Conservation (phyloP, 2,329 filamentous ascomycete species). For the Hypoxylon sp. region DNA sequence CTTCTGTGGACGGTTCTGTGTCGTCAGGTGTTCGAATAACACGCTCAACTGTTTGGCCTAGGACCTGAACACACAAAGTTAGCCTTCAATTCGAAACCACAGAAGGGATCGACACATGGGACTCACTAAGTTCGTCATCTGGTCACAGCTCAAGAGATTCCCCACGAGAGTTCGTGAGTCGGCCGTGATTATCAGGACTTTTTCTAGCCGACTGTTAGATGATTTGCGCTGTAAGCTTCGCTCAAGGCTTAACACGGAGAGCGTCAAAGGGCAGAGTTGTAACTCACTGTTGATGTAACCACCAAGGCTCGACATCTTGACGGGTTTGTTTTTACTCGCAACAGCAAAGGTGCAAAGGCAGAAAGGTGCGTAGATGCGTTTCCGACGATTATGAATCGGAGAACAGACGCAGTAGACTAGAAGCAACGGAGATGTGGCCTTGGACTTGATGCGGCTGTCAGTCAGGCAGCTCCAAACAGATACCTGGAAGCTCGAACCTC, state of each 20-base stretch:
- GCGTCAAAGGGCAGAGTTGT: not conserved
- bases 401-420: not conserved
- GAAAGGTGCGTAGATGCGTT: not conserved
- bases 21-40: slow-evolving; percentile 91
- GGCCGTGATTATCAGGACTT: slow-evolving; percentile 90
- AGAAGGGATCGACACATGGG: slow-evolving; percentile 3
- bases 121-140: slow-evolving; percentile 86
- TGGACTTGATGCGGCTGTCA: slow-evolving; percentile 11
- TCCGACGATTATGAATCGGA: not conserved
- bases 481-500: not conserved
- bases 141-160: slow-evolving; percentile 86
- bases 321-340: not conserved
- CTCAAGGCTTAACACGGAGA: slow-evolving; percentile 10
- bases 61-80: slow-evolving; percentile 67
- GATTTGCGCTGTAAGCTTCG: slow-evolving; percentile 39
- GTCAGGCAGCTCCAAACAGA: slow-evolving; percentile 28
- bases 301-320: slow-evolving; percentile 54
- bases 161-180: slow-evolving; percentile 91
- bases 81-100: not conserved
- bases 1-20: slow-evolving; percentile 82
- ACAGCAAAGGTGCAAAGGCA: not conserved
- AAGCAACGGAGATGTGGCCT: not conserved
- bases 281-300: slow-evolving; percentile 54
- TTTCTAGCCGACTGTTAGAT: slow-evolving; percentile 73
- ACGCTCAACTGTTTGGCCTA: slow-evolving; percentile 86